phyloP scores from a whole-genome alignment of 2,329 filamentous ascomycete genomes.

The Karstenula rhodostoma region DNA sequence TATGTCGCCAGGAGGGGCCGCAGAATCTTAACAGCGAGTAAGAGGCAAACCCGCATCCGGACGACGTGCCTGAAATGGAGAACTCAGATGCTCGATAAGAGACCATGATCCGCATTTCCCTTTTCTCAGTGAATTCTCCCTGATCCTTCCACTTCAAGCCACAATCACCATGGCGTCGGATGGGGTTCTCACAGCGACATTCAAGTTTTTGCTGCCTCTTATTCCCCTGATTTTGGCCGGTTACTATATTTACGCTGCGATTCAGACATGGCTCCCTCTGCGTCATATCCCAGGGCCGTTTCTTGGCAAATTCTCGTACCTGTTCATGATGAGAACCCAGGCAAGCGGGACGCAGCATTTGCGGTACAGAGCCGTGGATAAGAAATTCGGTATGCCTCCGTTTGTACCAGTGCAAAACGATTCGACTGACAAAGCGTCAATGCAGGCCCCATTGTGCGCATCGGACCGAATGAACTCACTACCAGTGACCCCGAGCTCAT shows the following conservation, averaged over 20 bases:
- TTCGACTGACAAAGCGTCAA: neutral
- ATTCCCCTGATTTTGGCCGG: conserved; percentile 16
- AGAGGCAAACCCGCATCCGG: conserved; percentile 5
- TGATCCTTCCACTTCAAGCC: neutral
- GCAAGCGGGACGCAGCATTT: conserved; percentile 15
- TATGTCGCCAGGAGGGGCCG: neutral
- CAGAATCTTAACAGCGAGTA: neutral
- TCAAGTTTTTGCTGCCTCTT: conserved; percentile 12
- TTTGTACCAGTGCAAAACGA: neutral
- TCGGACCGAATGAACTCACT: conserved; percentile 55
- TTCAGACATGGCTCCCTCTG: conserved; percentile 19
- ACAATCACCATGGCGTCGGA: conserved; percentile 7
- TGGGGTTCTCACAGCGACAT: neutral
- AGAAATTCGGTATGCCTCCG: conserved; percentile 19
- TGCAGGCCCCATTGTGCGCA: conserved; percentile 47
- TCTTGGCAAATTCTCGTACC: conserved; percentile 18
- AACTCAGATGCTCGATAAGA: conserved; percentile 1
- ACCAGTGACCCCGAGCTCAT: conserved; percentile 57
- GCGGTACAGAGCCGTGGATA: conserved; percentile 9
- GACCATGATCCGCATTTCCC: neutral
- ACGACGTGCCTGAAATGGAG: neutral
- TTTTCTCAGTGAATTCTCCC: neutral
- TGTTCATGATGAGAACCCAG: conserved; percentile 17
- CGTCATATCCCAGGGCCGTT: conserved; percentile 24
- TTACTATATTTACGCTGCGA: conserved; percentile 13